phyloP scores from a whole-genome alignment of 352 stramenopile species.

The Pythium rishiriense region DNA sequence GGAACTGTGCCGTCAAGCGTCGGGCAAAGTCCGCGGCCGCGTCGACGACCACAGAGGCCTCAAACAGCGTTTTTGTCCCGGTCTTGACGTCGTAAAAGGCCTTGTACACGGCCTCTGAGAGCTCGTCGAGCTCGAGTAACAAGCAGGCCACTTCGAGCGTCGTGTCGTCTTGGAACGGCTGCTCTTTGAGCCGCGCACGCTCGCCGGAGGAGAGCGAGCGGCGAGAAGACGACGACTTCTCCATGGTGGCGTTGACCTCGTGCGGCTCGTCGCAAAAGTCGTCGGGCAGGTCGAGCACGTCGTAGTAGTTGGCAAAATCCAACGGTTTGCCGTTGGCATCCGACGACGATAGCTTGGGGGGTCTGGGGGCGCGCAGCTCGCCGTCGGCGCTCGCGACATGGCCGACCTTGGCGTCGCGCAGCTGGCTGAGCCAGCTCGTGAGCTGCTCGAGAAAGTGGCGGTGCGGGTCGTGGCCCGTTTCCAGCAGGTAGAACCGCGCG shows the following conservation, averaged over 20 bases:
- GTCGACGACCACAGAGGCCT: slow-evolving; percentile 32
- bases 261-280: slow-evolving; percentile 1
- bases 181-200: neutral
- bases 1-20: slow-evolving; percentile 23
- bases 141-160: slow-evolving; percentile 30
- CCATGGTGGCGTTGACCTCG: neutral
- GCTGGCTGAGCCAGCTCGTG: neutral
- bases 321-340: neutral
- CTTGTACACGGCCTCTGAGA: slow-evolving; percentile 23
- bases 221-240: neutral
- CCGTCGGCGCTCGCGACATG: neutral
- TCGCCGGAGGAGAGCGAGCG: neutral
- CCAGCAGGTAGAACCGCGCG: neutral
- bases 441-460: slow-evolving; percentile 8
- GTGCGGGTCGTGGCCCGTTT: slow-evolving; percentile 3
- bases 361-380: neutral
- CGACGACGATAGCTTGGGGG: neutral
- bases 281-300: slow-evolving; percentile 11
- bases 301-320: slow-evolving; percentile 16
- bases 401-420: slow-evolving; percentile 1
- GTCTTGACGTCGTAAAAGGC: slow-evolving; percentile 38
- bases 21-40: slow-evolving; percentile 27
- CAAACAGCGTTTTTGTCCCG: slow-evolving; percentile 34
- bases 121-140: slow-evolving; percentile 32
- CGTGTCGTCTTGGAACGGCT: slow-evolving; percentile 14